Evolutionary conservation across 768 basidiomycete species (phyloP).

Genomic region (Hemileccinum impolitum): DNA sequence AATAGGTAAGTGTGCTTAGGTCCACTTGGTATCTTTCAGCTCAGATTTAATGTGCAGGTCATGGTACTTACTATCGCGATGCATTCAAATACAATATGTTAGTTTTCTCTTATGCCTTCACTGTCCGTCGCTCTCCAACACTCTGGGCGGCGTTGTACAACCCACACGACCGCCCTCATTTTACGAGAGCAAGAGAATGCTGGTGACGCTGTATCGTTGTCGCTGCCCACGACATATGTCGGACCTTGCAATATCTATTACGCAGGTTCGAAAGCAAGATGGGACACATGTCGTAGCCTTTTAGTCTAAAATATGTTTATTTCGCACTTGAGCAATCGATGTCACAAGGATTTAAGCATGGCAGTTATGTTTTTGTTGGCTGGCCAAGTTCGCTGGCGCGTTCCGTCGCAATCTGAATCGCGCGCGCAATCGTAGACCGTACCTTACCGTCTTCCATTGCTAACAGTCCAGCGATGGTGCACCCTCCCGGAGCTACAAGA

Average conservation of each 20-base stretch:
- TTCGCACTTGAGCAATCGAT: not conserved
- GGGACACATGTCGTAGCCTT: slow-evolving; percentile 22
- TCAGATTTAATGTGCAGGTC: slow-evolving; percentile 2
- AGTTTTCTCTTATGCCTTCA: not conserved
- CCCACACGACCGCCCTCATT: slow-evolving; percentile 90
- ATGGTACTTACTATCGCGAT: not conserved
- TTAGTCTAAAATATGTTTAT: not conserved
- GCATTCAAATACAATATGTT: slow-evolving; percentile 3
- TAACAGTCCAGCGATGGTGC: slow-evolving; percentile 95
- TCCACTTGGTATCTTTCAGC: not conserved
- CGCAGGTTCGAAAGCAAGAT: slow-evolving; percentile 36
- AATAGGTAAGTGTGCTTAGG: slow-evolving; percentile 15
- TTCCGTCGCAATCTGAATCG: slow-evolving; percentile 91
- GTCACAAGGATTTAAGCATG: not conserved
- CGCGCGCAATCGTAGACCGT: slow-evolving; percentile 90
- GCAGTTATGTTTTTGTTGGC: slow-evolving; percentile 46
- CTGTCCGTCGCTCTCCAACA: slow-evolving; percentile 74
- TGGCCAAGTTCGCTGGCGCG: slow-evolving; percentile 85
- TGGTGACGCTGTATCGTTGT: slow-evolving; percentile 23
- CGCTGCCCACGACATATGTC: slow-evolving; percentile 36
- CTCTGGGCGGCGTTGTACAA: slow-evolving; percentile 80
- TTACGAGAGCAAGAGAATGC: slow-evolving; percentile 80
- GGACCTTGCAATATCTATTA: slow-evolving; percentile 25
- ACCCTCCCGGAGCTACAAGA: slow-evolving; percentile 88
- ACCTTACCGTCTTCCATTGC: slow-evolving; percentile 93